A percentile compares a stretch with the other conserved stretches of the same genome.
Evolutionary conservation across 306 rosid genomes (phyloP).

Genomic region (peach (Prunus persica)): Prunus_persica_NCBIv2 NC_034009.1:1864501-1865000

Average conservation of each 20-base stretch:
- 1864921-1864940: not conserved
- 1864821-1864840: not conserved
- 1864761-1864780: not conserved
- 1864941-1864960: too few relatives aligned
- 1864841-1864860: not conserved
- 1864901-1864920: not conserved
- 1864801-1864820: not conserved
- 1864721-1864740: not conserved
- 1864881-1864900: not conserved
- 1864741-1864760: not conserved
- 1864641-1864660: constrained; percentile 8
- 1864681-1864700: not conserved
- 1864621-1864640: not conserved
- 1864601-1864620: too few relatives aligned
- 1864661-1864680: not conserved
- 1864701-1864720: not conserved
- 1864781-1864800: not conserved
- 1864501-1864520: too few relatives aligned
- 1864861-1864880: not conserved
- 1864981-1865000: too few relatives aligned
- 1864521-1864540: too few relatives aligned
- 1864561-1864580: too few relatives aligned
- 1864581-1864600: too few relatives aligned
- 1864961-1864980: too few relatives aligned
- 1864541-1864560: too few relatives aligned